Base-by-base conservation (phyloP, 1,284 basidiomycete species). In the Phylloboletellus chloephorus region DNA sequence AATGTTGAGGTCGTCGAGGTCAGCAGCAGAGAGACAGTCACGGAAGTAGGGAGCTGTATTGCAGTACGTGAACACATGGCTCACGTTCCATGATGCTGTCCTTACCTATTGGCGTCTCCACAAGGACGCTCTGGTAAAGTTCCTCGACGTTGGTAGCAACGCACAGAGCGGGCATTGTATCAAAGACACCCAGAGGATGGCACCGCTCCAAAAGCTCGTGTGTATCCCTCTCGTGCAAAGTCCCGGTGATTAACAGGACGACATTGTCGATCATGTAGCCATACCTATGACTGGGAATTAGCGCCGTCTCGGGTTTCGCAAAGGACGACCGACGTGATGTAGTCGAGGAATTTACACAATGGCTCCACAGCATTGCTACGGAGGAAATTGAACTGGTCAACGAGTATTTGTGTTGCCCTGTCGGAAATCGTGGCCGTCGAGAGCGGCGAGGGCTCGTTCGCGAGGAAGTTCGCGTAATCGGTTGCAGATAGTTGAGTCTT, bases 241-340 rank as follows among this genome's bases (percentile, higher is more conserved):
- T 98, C 25, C 96, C 96, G 13, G 96, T 96, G 50, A 98, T 98
- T 57, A 99, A 78, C 37, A 98, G 76, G 49, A 98, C 87, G 58
- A 98, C 90, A 63, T 99, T 99, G 79, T 99, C 96, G 58, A 99
- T 98, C 96, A 99, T 99, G 70, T 98, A 99, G 20, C 83, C 90
- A 62, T 96, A 96, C 31, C 90, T 93, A 37, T 24, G 15, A 31
- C n/a, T 37, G 25, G 22, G 5, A 19, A 49, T 50, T 31, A 48
- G 41, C 37, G 36, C 20, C n/a, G 36, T 23, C 26, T 30, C 31
- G 16, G 17, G 17, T 31, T 50, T 37, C 39, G 38, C 24, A 25
- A 22, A 41, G 28, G 47, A 47, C 37, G 34, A 76, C 79, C 44
- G 61, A 88, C 79, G 94, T 98, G 67, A 99, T 90, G 65, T 98